A percentile compares a stretch with the other conserved stretches of the same genome.
Conservation (phyloP, 768 basidiomycete species). For the Suillus plorans region DNA sequence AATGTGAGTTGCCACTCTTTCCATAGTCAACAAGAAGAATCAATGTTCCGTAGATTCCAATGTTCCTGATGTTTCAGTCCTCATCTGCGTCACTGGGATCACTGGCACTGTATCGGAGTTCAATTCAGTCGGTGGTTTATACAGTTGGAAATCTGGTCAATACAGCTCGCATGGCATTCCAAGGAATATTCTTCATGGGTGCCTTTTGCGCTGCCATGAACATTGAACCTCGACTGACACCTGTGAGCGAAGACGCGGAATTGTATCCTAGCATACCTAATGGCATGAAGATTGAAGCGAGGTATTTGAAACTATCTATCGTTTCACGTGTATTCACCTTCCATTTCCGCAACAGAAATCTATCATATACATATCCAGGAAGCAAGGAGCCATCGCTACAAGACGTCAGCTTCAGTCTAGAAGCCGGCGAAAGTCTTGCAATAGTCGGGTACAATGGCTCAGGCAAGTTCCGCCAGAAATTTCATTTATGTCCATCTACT, state of each 20-base stretch:
- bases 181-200: slow-evolving; percentile 83
- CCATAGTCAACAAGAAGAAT: slow-evolving; percentile 11
- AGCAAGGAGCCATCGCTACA: slow-evolving; percentile 62
- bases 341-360: slow-evolving; percentile 38
- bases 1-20: slow-evolving; percentile 51
- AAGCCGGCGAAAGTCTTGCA: slow-evolving; percentile 78
- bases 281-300: slow-evolving; percentile 72
- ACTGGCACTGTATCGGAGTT: slow-evolving; percentile 77
- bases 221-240: slow-evolving; percentile 67
- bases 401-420: slow-evolving; percentile 67
- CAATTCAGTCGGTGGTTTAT: slow-evolving; percentile 69
- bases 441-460: slow-evolving; percentile 87
- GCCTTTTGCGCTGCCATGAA: slow-evolving; percentile 80
- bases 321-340: slow-evolving; percentile 9
- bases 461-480: slow-evolving; percentile 42
- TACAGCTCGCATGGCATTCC: slow-evolving; percentile 73
- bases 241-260: slow-evolving; percentile 50
- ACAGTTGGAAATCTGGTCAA: slow-evolving; percentile 62
- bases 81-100: slow-evolving; percentile 77
- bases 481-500: slow-evolving; percentile 11
- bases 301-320: slow-evolving; percentile 40
- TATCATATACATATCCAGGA: slow-evolving; percentile 83
- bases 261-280: slow-evolving; percentile 46
- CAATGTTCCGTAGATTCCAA: slow-evolving; percentile 55
- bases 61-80: slow-evolving; percentile 69